Evolutionary conservation across 1,284 basidiomycete genomes (phyloP), one percentile per base, ranked within the genome.

Genomic region (Apiotrichum porosum): DNA sequence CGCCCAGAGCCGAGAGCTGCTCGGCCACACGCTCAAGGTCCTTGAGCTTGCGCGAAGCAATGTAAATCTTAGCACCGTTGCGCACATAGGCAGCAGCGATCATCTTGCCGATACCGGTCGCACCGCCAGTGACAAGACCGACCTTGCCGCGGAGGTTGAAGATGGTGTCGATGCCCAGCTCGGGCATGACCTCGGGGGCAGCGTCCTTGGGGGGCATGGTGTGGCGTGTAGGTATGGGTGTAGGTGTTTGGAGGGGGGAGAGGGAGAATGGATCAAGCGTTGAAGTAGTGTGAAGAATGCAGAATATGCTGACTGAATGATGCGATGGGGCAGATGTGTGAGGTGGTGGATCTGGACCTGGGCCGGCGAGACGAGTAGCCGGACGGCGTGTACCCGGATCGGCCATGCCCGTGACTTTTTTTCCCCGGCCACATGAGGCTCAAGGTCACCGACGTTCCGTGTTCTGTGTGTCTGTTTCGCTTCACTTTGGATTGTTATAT

Each of bases 1-100:
- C 21, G 40, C 53, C 53, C 30, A 51, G 32, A 22, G 31, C n/a
- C 22, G 43, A 43, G 19, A 55, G 53, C 40, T 42, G 39, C 32
- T 21, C 41, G 19, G 53, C 53, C 13, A 55, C 53, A 8, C 49
- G 49, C 53, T 55, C 40, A 2, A 55, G 53, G 46, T 55, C 53
- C 28, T 49, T 36, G 6, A 55, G 33, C 49, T 55, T 55, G 23
- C 63, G 54, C 22, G 59, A 58, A 12, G 54, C 51, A 52, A 63
- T 62, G 57, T 59, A 60, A 24, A 65, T 60, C 47, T 54, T 58
- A 14, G 60, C 60, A 15, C 59, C 60, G 54, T 63, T 63, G 36
- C 44, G 48, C 15, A 52, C 56, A 47, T 55, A 62, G 12, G 47
- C 47, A 13, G 60, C 61, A 6, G 69, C 62, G 36, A 71, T 50